Base-by-base conservation (phyloP, 108 stramenopile species). In the Nannochloropsis gaditana region DNA sequence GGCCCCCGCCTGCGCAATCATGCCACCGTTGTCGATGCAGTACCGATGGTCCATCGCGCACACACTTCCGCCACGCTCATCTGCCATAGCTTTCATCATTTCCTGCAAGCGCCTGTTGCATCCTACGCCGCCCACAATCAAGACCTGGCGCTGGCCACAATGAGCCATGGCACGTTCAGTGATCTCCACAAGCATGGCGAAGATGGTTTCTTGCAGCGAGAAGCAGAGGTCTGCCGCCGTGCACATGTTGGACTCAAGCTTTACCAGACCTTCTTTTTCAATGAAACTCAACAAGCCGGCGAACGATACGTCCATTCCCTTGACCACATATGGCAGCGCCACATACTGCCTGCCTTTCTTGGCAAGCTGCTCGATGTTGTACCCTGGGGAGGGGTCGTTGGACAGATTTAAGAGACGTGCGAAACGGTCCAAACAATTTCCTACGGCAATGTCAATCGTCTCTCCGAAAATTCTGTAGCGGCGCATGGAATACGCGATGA, bases 141-240 rank as follows among this genome's bases (percentile, higher is more conserved):
- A 91, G 17, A 99, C 96, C 82, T 87, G 79, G 42, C 79, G 83
- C 21, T 93, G 91, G 81, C 95, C 94, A 83, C 94, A 93, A 87
- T 98, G 97, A 6, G 97, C 97, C 97, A 99, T 99, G 83, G 99
- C 97, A 2, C 99, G 93, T 92, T 99, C 99, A 9, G 99, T 99
- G 43, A 95, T 96, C 92, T 99, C 99, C 11, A 98, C 94, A 80
- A 99, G 90, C 99, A 99, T 99, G 79, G 98, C 98, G 90, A 99
- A 99, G 9, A 99, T 87, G 21, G 97, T 97, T 92, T 99, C 99
- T 90, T 99, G 87, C 80, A 99, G 90, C 5, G 95, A 95, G 90
- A 93, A 97, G 89, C 97, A 98, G 82, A 99, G 90, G 88, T 99
- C 98, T 59, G 93, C 95, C 31, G 86, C 87, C 10, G 95, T 95